phyloP scores from a whole-genome alignment of 2,329 filamentous ascomycete genomes.

The Pestalotiopsis fici region DNA sequence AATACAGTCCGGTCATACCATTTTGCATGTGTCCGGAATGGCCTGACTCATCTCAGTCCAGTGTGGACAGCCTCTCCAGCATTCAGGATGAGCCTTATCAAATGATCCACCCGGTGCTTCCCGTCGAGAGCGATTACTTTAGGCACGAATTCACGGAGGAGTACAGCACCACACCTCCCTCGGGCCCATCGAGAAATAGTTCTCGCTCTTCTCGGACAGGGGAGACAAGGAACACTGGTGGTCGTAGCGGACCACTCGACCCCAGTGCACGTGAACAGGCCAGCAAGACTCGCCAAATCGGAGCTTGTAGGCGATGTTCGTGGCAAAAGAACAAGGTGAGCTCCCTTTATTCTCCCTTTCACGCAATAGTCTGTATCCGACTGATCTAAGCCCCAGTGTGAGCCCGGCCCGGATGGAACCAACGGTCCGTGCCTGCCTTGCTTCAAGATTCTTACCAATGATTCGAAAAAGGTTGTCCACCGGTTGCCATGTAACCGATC shows the following conservation, averaged over 20 bases:
- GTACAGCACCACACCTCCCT: not conserved
- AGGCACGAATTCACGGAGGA: conserved; percentile 7
- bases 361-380: not conserved
- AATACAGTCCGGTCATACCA: not conserved
- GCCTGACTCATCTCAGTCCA: not conserved
- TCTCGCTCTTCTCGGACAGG: not conserved
- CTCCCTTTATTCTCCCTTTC: conserved; percentile 8
- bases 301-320: conserved; percentile 45
- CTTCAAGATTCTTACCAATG: conserved; percentile 29
- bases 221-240: conserved; percentile 13
- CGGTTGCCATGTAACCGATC: conserved; percentile 43
- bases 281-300: conserved; percentile 33
- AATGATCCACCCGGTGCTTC: not conserved
- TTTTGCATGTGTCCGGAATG: not conserved
- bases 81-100: not conserved
- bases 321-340: conserved; percentile 45
- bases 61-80: not conserved
- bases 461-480: conserved; percentile 50
- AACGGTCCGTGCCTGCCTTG: conserved; percentile 41
- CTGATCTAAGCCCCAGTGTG: conserved; percentile 32
- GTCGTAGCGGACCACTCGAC: not conserved
- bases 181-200: not conserved
- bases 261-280: conserved; percentile 27
- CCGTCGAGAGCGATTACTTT: conserved; percentile 13
- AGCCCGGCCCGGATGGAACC: conserved; percentile 28